phyloP scores from a whole-genome alignment of 108 stramenopile genomes.

The Stephanodiscus minutulus region DNA sequence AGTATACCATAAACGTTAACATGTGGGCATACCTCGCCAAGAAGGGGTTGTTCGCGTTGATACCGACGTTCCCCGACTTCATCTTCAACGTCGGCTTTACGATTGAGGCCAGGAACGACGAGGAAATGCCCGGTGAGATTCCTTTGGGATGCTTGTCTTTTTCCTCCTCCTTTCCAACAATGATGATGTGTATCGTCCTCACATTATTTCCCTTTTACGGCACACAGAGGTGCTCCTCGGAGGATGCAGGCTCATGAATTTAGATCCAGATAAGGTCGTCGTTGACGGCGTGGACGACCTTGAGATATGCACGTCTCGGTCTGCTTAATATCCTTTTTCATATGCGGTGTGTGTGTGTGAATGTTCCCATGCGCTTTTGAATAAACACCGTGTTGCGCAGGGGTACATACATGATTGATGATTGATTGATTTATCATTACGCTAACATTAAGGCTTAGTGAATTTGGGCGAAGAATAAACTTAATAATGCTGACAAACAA shows the following conservation, averaged over 20 bases:
- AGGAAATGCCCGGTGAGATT: constrained; percentile 43
- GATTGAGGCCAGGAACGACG: constrained; percentile 40
- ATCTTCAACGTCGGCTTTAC: constrained; percentile 49
- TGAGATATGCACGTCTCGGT: not conserved
- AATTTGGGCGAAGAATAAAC: too few relatives aligned
- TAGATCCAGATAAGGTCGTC: constrained; percentile 44
- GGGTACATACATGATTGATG: too few relatives aligned
- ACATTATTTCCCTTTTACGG: not conserved
- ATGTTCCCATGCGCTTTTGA: too few relatives aligned
- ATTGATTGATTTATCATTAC: too few relatives aligned
- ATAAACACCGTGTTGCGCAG: too few relatives aligned
- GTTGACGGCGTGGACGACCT: constrained; percentile 27
- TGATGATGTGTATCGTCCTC: not conserved
- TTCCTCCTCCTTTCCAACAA: not conserved
- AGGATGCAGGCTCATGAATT: constrained; percentile 50
- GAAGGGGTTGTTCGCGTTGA: constrained; percentile 37
- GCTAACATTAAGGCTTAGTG: too few relatives aligned
- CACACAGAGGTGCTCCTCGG: constrained; percentile 38
- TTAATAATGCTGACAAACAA: too few relatives aligned
- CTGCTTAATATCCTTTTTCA: not conserved
- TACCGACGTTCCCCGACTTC: constrained; percentile 44
- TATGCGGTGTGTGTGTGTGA: too few relatives aligned
- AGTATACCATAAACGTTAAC: constrained; percentile 58
- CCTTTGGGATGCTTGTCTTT: not conserved
- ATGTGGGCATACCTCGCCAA: constrained; percentile 47